Percentiles rank a stretch among this genome's conserved stretches.
These are phyloP conservation scores for Leishmania tarentolae DNA, from an alignment of 208 protist genomes.

Conservation along the genomic window DNA sequence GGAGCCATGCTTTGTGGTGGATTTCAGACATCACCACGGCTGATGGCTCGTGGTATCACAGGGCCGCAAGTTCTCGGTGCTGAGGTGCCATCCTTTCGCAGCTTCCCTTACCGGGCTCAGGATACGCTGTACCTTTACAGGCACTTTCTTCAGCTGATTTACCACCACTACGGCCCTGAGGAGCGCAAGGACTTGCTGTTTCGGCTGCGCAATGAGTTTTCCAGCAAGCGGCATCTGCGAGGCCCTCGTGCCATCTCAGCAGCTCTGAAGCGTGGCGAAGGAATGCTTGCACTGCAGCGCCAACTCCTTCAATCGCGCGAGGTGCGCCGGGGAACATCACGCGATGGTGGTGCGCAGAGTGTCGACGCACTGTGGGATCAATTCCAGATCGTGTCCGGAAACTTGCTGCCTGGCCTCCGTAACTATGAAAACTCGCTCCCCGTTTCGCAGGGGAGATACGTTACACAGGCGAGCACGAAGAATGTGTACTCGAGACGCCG, in stretches of 20 bases:
- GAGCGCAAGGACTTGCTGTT: constrained; percentile 74
- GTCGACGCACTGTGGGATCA: constrained; percentile 82
- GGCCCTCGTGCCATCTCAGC: constrained; percentile 65
- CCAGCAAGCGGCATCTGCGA: constrained; percentile 62
- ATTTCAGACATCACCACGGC: neutral
- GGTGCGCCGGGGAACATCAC: constrained; percentile 39
- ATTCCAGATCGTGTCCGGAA: constrained; percentile 62
- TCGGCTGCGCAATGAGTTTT: constrained; percentile 82
- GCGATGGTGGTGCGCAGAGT: constrained; percentile 54
- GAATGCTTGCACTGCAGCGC: constrained; percentile 66
- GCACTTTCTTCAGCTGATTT: constrained; percentile 82
- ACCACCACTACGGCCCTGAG: constrained; percentile 61
- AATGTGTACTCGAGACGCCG: constrained; percentile 57
- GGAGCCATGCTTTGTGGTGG: neutral
- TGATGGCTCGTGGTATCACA: constrained; percentile 1
- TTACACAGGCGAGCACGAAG: constrained; percentile 38
- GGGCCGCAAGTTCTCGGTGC: constrained; percentile 71
- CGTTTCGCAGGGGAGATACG: constrained; percentile 48
- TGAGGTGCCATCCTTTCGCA: constrained; percentile 65
- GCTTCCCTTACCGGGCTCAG: constrained; percentile 73
- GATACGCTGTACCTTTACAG: constrained; percentile 78
- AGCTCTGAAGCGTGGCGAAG: constrained; percentile 68
- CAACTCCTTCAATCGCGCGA: constrained; percentile 55
- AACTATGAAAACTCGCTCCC: constrained; percentile 52
- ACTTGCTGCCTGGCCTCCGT: constrained; percentile 69